A percentile compares a stretch with the other conserved stretches of the same genome.
Evolutionary conservation across 139 green algal species (phyloP).

Genomic region (Spirogloea muscicola): DNA sequence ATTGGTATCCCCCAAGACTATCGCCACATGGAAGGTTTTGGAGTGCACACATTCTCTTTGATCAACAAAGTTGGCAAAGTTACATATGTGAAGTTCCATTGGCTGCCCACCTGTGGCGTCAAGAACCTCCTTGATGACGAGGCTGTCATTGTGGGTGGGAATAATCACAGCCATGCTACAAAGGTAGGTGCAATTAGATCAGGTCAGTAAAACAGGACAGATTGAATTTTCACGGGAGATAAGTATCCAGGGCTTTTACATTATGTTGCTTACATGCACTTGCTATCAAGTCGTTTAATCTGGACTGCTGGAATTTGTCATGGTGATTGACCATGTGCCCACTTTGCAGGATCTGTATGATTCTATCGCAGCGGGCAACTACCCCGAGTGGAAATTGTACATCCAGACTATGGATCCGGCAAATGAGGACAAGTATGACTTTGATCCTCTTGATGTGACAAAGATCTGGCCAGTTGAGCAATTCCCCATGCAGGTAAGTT

Average conservation of each 20-base stretch:
- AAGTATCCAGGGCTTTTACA: no score
- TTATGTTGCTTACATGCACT: no score
- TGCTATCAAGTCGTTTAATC: no score
- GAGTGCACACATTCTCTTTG: conserved; percentile 92
- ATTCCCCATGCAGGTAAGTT: conserved; percentile 64
- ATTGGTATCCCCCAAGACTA: conserved; percentile 86
- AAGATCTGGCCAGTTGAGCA: conserved; percentile 79
- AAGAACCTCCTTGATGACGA: conserved; percentile 87
- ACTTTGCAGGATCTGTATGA: conserved; percentile 93
- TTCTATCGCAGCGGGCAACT: conserved; percentile 80
- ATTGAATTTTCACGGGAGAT: no score
- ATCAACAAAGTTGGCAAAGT: conserved; percentile 74
- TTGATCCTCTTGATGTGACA: conserved; percentile 80
- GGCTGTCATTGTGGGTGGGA: conserved; percentile 78
- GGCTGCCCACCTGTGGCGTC: conserved; percentile 77
- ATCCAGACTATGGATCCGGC: conserved; percentile 88
- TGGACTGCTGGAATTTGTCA: no score
- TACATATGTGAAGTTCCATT: conserved; percentile 96
- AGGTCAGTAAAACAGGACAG: no score
- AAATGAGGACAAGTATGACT: conserved; percentile 75
- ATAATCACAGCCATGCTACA: conserved; percentile 93
- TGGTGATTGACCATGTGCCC: background rate
- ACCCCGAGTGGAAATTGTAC: conserved; percentile 88
- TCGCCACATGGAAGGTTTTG: conserved; percentile 91
- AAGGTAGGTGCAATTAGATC: no score